Conservation (phyloP, 495 filamentous ascomycete species). For the Podospora sp. region DNA sequence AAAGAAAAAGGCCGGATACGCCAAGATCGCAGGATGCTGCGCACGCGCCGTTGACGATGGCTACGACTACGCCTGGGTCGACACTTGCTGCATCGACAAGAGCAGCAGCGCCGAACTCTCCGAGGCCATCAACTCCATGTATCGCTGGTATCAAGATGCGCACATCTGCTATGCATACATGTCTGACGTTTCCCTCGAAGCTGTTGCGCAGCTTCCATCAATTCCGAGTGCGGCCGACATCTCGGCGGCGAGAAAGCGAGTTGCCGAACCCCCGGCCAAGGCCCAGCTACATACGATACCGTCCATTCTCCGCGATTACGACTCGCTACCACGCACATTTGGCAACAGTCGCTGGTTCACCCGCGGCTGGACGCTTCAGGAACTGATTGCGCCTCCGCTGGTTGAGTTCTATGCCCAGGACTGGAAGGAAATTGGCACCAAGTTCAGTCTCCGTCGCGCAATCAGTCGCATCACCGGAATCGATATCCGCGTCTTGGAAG, state of each 20-base stretch:
- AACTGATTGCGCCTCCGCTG: constrained; percentile 44
- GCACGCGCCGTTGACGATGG: constrained; percentile 18
- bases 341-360: constrained; percentile 46
- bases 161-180: constrained; percentile 36
- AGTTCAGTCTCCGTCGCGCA: constrained; percentile 25
- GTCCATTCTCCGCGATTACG: constrained; percentile 29
- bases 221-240: neutral
- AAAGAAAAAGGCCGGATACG: constrained; percentile 27
- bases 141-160: constrained; percentile 34
- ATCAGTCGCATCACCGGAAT: constrained; percentile 29
- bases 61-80: constrained; percentile 36
- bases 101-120: constrained; percentile 42
- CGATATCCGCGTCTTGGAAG: constrained; percentile 25
- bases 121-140: constrained; percentile 52
- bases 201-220: neutral
- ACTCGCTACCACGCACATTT: constrained; percentile 30
- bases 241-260: neutral
- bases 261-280: neutral
- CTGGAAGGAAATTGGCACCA: constrained; percentile 32
- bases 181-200: constrained; percentile 24
- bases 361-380: constrained; percentile 50
- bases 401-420: constrained; percentile 28
- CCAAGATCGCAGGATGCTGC: constrained; percentile 30
- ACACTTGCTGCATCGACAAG: constrained; percentile 46
- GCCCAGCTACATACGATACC: constrained; percentile 17